Evolutionary conservation across 208 protist species (phyloP), one percentile per base, ranked within the genome.

Genomic region (Balamuthia mandrillaris): DNA sequence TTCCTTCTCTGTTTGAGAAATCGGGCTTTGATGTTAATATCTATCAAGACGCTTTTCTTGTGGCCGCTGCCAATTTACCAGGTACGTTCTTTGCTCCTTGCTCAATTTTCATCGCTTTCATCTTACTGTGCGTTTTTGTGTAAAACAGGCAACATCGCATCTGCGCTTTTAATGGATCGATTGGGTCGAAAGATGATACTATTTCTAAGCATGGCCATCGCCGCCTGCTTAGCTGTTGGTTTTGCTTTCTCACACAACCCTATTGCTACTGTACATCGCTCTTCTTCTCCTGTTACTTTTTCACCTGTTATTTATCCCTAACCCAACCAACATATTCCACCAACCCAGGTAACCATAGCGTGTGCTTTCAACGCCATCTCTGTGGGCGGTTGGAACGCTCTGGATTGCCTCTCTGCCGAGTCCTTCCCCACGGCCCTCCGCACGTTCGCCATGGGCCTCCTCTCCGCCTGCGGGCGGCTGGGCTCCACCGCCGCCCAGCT

Each of bases 311-410:
- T n/a, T n/a, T n/a, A n/a, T n/a, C n/a, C n/a, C n/a, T n/a, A n/a
- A n/a, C n/a, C n/a, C n/a, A n/a, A n/a, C n/a, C n/a, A n/a, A 58
- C 35, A 16, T 24, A 66, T 21, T 74, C n/a, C n/a, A n/a, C n/a
- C n/a, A n/a, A n/a, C n/a, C n/a, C n/a, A n/a, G 24, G 52, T 87
- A 12, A 45, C 29, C 0, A 9, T 87, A 14, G 31, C 84, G 33
- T 87, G 75, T 27, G 44, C 56, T n/a, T 87, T 84, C 61, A 87
- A 87, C 54, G 84, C 58, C 24, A 52, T 87, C 61, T 87, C 84
- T 3, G 68, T 83, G 35, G 51, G 52, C 44, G 70, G 84, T 27
- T 87, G 84, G 84, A 87, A 87, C 61, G 42, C 72, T 1, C 72
- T 87, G 27, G 52, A 65, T 27, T 87, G 84, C 63, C 72, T 87